Base-by-base conservation (phyloP, 177 flowering plant genomes). In the Vitis hybrid region DNA sequence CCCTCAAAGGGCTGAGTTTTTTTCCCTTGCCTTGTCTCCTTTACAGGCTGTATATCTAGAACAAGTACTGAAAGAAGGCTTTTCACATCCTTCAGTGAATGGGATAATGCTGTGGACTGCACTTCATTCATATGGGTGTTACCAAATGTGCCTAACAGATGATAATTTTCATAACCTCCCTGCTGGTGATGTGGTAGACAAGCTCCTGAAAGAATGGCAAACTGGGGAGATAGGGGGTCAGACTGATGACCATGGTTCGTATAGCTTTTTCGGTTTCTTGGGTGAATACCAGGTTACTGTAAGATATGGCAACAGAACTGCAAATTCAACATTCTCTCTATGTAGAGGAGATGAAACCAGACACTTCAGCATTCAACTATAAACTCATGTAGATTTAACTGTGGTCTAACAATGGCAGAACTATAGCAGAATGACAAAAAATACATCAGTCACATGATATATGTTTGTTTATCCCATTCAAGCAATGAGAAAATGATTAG, bases 51-150 rank as follows among this genome's bases (percentile, higher is more conserved):
- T 73, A 5, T 89, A 93, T 68, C 74, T 93, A 12, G 99, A 93
- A 67, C 75, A 84, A 68, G 98, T 91, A 5, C 61, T 95, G 64
- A 83, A 93, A 70, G 98, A 95, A 85, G 97, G 96, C 15, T 91
- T 88, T 64, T 92, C 99, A 19, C 97, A 95, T 68, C 89, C 95
- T 8, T 70, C 88, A 0, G 89, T 92, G 55, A 77, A 86, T 51
- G 99, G 99, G 50, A 83, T 95, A n/a, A 89, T 95, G 88, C 82
- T 95, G 0, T 92, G 98, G 99, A 78, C 92, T 1, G 98, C 98
- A 5, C 70, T 89, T 2, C 90, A 86, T 70, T 83, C 89, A 0
- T 65, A 82, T 10, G 93, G 98, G 14, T 95, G 99, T 64, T 93
- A 95, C 76, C 84, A 86, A 70, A 94, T 92, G 97, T 92, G 99